Conservation (phyloP, 352 stramenopile species). For the Phytopythium helicoides region DNA sequence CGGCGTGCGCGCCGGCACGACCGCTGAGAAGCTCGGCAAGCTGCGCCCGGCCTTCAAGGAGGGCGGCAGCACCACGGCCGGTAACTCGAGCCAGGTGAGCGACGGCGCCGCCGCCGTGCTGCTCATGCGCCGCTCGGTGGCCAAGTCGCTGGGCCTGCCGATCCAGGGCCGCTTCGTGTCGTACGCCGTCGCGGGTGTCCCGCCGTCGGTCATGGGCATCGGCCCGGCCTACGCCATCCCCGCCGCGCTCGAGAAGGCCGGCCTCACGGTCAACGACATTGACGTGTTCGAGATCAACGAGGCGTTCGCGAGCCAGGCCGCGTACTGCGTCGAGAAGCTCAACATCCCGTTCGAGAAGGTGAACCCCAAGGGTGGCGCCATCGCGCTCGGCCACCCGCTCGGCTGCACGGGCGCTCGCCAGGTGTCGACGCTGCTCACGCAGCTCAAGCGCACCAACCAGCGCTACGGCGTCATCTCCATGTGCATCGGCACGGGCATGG, state of each 20-base stretch:
- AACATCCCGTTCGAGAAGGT: constrained; percentile 91
- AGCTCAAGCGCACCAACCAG: constrained; percentile 78
- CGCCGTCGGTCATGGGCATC: constrained; percentile 98
- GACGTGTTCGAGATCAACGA: constrained; percentile 99
- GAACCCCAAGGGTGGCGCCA: constrained; percentile 95
- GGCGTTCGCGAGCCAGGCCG: constrained; percentile 96
- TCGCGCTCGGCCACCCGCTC: constrained; percentile 96
- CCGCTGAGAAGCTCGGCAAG: constrained; percentile 85
- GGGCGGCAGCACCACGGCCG: constrained; percentile 96
- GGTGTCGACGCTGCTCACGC: constrained; percentile 86
- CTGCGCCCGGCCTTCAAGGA: constrained; percentile 98
- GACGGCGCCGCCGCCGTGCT: constrained; percentile 95
- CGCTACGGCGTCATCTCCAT: constrained; percentile 95
- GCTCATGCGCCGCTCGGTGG: constrained; percentile 91
- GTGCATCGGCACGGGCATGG: constrained; percentile 98
- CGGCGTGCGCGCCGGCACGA: constrained; percentile 76
- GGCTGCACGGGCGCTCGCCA: constrained; percentile 93
- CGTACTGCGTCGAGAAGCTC: constrained; percentile 96
- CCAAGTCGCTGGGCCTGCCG: constrained; percentile 91
- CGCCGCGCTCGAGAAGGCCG: constrained; percentile 86
- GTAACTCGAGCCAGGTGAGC: constrained; percentile 96
- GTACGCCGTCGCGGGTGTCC: constrained; percentile 92
- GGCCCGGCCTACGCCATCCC: constrained; percentile 95
- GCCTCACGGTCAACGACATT: constrained; percentile 91
- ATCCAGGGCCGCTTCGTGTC: constrained; percentile 92